Conservation (phyloP, 306 rosid species). For the Quercus mongolica region DNA sequence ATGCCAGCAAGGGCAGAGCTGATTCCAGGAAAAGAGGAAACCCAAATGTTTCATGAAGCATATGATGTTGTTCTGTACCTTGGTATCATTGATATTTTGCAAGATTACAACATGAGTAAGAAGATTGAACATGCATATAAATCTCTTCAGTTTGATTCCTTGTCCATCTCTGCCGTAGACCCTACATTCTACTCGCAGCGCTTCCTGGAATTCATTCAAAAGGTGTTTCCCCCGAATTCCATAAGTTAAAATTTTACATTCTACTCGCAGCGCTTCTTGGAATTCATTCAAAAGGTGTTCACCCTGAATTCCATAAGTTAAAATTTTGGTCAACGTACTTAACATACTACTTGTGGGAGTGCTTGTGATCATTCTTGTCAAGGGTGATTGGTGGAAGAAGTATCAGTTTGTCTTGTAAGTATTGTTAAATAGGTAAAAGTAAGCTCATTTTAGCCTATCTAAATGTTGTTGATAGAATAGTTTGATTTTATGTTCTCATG, state of each 20-base stretch:
- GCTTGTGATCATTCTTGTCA: neutral
- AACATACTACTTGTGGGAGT: neutral
- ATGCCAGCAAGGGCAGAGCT: constrained; percentile 98
- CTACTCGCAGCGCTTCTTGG: constrained; percentile 82
- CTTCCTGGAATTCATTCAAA: constrained; percentile 79
- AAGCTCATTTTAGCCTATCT: neutral
- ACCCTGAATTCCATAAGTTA: constrained; percentile 41
- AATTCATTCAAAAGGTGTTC: constrained; percentile 77
- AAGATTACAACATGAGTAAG: constrained; percentile 88
- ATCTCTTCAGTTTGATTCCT: constrained; percentile 83
- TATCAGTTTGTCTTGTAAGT: constrained; percentile 7
- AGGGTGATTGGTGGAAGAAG: constrained; percentile 1
- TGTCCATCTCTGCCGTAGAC: constrained; percentile 89
- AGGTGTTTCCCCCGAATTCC: constrained; percentile 72
- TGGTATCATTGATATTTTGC: constrained; percentile 93
- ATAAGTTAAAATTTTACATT: constrained; percentile 64
- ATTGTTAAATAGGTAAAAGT: constrained; percentile 10
- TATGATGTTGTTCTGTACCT: constrained; percentile 93
- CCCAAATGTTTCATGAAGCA: constrained; percentile 60
- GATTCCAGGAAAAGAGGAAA: constrained; percentile 61
- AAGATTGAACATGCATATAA: constrained; percentile 89
- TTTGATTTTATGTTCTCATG: constrained; percentile 2
- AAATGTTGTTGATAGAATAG: constrained; percentile 1
- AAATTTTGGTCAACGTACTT: constrained; percentile 13
- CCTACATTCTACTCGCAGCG: constrained; percentile 92